Conservation (phyloP, 306 rosid species). For the Pyrus communis region DNA sequence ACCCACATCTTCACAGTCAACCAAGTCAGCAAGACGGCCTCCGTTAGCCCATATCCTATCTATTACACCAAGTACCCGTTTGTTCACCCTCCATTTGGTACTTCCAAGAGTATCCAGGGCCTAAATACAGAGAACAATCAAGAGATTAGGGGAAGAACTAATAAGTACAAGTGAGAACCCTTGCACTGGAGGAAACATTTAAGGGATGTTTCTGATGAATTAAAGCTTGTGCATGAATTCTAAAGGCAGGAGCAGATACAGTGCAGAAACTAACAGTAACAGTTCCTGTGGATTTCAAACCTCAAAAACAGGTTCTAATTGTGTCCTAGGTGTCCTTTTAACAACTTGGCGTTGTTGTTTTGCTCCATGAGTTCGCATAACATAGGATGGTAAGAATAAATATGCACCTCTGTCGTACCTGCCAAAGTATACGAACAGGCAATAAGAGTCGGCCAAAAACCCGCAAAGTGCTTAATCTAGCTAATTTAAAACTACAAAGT, state of each 20-base stretch:
- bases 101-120: slow-evolving; percentile 84
- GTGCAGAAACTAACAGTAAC: slow-evolving; percentile 7
- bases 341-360: slow-evolving; percentile 84
- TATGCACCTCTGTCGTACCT: slow-evolving; percentile 91
- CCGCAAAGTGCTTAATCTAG: neutral
- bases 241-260: neutral
- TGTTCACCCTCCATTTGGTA: slow-evolving; percentile 88
- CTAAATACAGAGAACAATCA: slow-evolving; percentile 30
- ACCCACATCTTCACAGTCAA: slow-evolving; percentile 75
- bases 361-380: slow-evolving; percentile 93
- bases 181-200: neutral
- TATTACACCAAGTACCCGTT: slow-evolving; percentile 62
- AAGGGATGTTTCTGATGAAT: neutral
- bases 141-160: slow-evolving; percentile 23
- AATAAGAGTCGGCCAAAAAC: neutral
- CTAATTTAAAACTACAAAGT: neutral
- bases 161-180: neutral
- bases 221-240: neutral
- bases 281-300: slow-evolving; percentile 29
- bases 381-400: slow-evolving; percentile 82
- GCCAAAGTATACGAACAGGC: slow-evolving; percentile 20
- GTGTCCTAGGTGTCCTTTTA: slow-evolving; percentile 55
- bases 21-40: slow-evolving; percentile 74
- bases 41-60: slow-evolving; percentile 94
- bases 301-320: slow-evolving; percentile 72